These are phyloP conservation scores for Paecilomyces formosus DNA, from an alignment of 2,329 filamentous ascomycete genomes.

Conservation along the genomic window DNA sequence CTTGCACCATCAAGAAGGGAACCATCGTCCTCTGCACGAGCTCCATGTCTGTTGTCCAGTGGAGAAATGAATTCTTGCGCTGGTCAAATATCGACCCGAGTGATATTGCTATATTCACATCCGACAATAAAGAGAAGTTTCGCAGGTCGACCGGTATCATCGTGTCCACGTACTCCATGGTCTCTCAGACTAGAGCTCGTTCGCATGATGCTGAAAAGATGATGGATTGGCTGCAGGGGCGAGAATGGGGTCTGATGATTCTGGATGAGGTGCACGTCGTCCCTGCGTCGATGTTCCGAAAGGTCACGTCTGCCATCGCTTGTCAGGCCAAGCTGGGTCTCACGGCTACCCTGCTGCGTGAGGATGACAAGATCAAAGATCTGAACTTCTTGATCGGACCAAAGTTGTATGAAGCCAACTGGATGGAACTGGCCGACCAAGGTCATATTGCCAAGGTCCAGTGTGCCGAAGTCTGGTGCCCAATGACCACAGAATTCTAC, in stretches of 20 bases:
- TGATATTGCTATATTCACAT: conserved; percentile 91
- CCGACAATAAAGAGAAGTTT: conserved; percentile 81
- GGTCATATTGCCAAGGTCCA: conserved; percentile 96
- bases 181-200: conserved; percentile 79
- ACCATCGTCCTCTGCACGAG: conserved; percentile 93
- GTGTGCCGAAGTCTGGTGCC: conserved; percentile 98
- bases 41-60: conserved; percentile 96
- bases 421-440: conserved; percentile 97
- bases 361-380: conserved; percentile 97
- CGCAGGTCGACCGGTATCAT: conserved; percentile 89
- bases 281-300: conserved; percentile 90
- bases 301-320: conserved; percentile 86
- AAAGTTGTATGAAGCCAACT: conserved; percentile 96
- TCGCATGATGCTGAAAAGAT: conserved; percentile 94
- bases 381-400: conserved; percentile 96
- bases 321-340: conserved; percentile 92
- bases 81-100: conserved; percentile 98
- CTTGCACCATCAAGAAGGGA: conserved; percentile 95
- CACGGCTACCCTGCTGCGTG: conserved; percentile 86
- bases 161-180: conserved; percentile 97
- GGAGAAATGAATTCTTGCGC: conserved; percentile 92
- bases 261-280: conserved; percentile 98
- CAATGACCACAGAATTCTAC: conserved; percentile 98
- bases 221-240: conserved; percentile 83
- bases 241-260: conserved; percentile 97